phyloP scores from a whole-genome alignment of 441 rosid genomes.

The Hura crepitans region DNA sequence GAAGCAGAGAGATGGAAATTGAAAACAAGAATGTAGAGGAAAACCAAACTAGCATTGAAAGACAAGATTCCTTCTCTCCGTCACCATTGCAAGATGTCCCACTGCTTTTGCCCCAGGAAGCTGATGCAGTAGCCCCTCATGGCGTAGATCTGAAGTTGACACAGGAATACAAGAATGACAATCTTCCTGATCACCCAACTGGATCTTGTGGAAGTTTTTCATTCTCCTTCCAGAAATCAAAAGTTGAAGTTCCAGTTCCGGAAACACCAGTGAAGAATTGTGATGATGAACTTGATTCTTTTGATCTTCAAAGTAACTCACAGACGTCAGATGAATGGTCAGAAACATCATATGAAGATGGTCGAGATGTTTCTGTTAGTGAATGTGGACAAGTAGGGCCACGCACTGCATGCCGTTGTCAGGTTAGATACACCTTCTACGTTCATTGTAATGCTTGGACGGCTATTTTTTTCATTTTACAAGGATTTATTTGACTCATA shows the following conservation, averaged over 20 bases:
- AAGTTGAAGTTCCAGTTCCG: constrained; percentile 42
- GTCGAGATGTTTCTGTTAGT: constrained; percentile 48
- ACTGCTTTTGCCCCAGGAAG: constrained; percentile 82
- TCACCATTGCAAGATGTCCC: constrained; percentile 86
- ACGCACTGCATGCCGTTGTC: constrained; percentile 75
- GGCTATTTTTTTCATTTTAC: neutral
- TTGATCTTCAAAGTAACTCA: constrained; percentile 36
- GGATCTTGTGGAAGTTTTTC: constrained; percentile 21
- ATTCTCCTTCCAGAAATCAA: constrained; percentile 39
- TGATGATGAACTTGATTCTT: constrained; percentile 52
- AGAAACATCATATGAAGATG: constrained; percentile 68
- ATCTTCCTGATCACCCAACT: constrained; percentile 22
- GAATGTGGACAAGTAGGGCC: constrained; percentile 87
- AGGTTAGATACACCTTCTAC: constrained; percentile 49
- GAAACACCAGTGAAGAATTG: constrained; percentile 57
- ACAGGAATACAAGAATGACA: constrained; percentile 11
- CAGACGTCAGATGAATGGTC: constrained; percentile 59
- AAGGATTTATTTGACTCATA: neutral
- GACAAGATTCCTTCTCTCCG: constrained; percentile 68
- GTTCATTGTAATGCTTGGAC: neutral
- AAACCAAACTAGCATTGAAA: constrained; percentile 40
- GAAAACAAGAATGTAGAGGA: constrained; percentile 46
- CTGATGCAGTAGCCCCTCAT: constrained; percentile 38
- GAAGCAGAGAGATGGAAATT: constrained; percentile 55
- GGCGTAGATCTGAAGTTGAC: constrained; percentile 27